Conservation (phyloP, 257 asterid genomes). For the Rauvolfia tetraphylla region DNA sequence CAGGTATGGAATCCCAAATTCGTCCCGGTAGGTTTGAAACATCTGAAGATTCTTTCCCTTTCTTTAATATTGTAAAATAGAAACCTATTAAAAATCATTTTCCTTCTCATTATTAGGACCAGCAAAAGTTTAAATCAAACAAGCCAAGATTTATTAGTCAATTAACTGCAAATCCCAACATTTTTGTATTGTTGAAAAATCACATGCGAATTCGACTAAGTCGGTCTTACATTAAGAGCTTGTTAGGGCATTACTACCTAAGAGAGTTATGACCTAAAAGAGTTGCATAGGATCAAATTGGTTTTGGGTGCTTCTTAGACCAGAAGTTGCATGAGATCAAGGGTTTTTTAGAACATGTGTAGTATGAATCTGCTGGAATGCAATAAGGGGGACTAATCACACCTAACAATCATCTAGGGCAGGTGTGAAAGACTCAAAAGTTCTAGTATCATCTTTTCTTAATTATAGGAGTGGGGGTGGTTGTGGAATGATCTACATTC, state of each 20-base stretch:
- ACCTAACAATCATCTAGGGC: background rate
- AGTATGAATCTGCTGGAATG: background rate
- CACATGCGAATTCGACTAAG: too few species aligned
- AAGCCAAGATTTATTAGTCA: too few species aligned
- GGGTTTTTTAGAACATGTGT: background rate
- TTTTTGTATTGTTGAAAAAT: too few species aligned
- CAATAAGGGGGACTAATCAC: background rate
- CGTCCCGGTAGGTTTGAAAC: background rate
- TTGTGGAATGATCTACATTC: background rate
- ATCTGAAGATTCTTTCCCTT: background rate
- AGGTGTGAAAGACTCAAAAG: background rate
- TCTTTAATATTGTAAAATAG: background rate
- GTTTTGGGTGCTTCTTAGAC: too few species aligned
- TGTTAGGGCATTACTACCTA: too few species aligned
- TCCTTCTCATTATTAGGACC: background rate
- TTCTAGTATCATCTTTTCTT: background rate
- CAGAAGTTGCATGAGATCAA: too few species aligned
- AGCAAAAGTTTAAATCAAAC: background rate
- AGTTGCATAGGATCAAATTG: too few species aligned
- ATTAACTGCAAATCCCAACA: too few species aligned
- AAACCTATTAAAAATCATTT: background rate
- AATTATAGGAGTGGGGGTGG: background rate
- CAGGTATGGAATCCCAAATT: slow-evolving; percentile 7
- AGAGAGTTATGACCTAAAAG: too few species aligned
- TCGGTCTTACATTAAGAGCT: too few species aligned